These are phyloP conservation scores for Eustoma russellianum DNA, from an alignment of 257 asterid genomes.

Conservation along the genomic window DNA sequence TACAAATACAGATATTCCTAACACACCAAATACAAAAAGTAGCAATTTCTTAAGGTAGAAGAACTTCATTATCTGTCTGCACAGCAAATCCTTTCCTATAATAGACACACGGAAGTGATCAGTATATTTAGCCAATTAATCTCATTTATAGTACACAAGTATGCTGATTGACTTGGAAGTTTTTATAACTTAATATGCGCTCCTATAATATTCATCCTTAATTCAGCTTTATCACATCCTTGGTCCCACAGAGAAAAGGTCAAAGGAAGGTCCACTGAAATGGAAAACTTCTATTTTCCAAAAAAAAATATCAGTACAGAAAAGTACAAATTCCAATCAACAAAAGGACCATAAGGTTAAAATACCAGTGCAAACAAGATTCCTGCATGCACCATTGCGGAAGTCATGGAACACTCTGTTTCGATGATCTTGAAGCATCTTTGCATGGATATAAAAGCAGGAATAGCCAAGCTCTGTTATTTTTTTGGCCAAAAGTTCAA, in stretches of 20 bases:
- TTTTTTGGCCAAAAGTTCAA: constrained; percentile 70
- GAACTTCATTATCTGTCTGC: no score
- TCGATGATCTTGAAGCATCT: constrained; percentile 78
- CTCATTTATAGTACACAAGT: no score
- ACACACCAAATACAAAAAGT: no score
- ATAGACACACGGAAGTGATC: no score
- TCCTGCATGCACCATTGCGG: constrained; percentile 78
- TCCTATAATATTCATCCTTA: neutral
- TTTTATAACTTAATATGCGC: neutral
- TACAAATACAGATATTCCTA: no score
- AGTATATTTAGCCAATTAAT: no score
- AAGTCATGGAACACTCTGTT: constrained; percentile 79
- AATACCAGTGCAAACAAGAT: constrained; percentile 79
- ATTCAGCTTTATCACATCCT: neutral
- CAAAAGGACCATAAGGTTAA: neutral
- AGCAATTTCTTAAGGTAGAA: no score
- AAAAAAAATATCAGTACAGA: neutral
- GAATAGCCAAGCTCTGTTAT: constrained; percentile 79
- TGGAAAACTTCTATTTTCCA: neutral
- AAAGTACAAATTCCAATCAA: neutral
- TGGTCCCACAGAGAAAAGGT: no score
- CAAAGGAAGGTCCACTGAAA: neutral
- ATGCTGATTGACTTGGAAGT: neutral
- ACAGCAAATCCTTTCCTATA: no score
- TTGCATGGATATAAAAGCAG: constrained; percentile 77